Percentiles rank a stretch among this genome's conserved stretches.
Conservation (phyloP, 345 rosid species). For the Eucalyptus marginata region DNA sequence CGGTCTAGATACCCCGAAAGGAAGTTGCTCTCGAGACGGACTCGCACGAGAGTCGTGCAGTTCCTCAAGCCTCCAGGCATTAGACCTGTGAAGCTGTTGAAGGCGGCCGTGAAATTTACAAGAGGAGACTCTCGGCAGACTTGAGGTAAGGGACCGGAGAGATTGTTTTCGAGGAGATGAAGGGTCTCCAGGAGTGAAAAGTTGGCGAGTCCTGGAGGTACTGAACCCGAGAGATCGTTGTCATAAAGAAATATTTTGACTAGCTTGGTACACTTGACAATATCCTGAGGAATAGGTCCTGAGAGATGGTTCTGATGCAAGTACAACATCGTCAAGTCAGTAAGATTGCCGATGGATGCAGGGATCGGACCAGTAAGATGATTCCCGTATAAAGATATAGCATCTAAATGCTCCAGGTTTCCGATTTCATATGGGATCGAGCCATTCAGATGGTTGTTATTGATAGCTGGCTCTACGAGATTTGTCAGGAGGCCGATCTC, state of each 20-base stretch:
- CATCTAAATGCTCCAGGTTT: neutral
- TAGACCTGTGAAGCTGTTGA: neutral
- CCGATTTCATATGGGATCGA: neutral
- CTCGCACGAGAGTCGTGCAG: neutral
- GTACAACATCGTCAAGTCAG: neutral
- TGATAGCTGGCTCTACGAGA: neutral
- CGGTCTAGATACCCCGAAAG: neutral
- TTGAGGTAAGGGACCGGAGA: neutral
- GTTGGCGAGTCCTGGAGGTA: no score
- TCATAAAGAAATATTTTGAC: neutral
- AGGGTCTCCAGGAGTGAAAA: neutral
- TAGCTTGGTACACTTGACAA: no score
- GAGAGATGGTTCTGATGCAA: neutral
- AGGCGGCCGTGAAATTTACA: neutral
- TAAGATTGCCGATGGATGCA: neutral
- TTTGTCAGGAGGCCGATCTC: neutral
- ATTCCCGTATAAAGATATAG: neutral
- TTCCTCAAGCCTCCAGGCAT: neutral
- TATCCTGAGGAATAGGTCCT: neutral
- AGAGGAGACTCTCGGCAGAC: neutral
- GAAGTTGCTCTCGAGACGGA: neutral
- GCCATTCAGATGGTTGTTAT: neutral
- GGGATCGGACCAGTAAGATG: neutral
- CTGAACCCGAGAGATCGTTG: no score
- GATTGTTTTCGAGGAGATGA: neutral